These are phyloP conservation scores for Trichoderma afroharzianum DNA, from an alignment of 2,329 filamentous ascomycete genomes.

Conservation along the genomic window DNA sequence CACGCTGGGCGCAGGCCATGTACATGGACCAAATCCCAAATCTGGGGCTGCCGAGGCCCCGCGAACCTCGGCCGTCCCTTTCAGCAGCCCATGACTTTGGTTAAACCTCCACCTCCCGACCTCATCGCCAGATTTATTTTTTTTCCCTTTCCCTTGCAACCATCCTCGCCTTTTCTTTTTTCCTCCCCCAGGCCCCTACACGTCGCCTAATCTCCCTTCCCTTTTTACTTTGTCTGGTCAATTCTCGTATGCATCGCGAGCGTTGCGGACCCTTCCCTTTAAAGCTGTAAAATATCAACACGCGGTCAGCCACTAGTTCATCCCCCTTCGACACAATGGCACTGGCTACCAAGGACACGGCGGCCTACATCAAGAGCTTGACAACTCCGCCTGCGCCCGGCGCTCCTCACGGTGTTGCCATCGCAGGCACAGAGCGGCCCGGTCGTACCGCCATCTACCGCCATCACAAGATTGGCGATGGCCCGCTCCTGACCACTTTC, in stretches of 20 bases:
- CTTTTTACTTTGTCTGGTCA: not conserved
- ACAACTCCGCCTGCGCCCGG: slow-evolving; percentile 65
- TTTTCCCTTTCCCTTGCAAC: not conserved
- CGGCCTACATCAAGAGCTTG: slow-evolving; percentile 51
- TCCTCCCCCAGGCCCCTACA: not conserved
- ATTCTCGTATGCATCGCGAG: slow-evolving; percentile 5
- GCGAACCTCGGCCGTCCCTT: slow-evolving; percentile 20
- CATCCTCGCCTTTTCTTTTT: not conserved
- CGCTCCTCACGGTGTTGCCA: slow-evolving; percentile 69
- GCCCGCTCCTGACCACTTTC: slow-evolving; percentile 64
- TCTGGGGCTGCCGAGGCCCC: slow-evolving; percentile 23
- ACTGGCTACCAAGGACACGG: slow-evolving; percentile 34
- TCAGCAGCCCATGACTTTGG: slow-evolving; percentile 3
- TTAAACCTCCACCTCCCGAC: slow-evolving; percentile 13
- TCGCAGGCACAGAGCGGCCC: slow-evolving; percentile 71
- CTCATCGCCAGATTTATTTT: slow-evolving; percentile 1
- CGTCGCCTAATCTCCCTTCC: not conserved
- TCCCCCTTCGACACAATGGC: slow-evolving; percentile 26
- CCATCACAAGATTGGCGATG: slow-evolving; percentile 73
- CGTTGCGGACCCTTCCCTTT: not conserved
- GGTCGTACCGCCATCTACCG: slow-evolving; percentile 76
- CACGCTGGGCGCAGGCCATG: not conserved
- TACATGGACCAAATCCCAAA: not conserved
- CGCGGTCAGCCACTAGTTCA: not conserved
- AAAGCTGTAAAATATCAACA: not conserved